Percentiles rank a stretch among this genome's conserved stretches.
These are phyloP conservation scores for Leucogyrophana mollusca DNA, from an alignment of 768 basidiomycete genomes.

Conservation along the genomic window DNA sequence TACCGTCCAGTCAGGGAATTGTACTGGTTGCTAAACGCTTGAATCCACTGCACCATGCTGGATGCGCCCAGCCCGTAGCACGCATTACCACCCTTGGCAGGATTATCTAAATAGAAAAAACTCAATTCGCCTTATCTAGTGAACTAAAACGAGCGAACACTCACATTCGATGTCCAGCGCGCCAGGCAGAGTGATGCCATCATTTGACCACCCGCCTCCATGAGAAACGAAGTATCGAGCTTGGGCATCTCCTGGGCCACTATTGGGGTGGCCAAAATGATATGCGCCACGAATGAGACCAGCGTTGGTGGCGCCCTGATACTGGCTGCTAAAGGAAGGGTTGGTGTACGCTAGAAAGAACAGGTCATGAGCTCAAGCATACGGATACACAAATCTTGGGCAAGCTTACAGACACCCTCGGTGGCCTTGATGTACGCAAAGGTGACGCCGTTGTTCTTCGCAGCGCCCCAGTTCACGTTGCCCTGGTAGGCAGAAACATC, in stretches of 20 bases:
- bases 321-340: conserved; percentile 42
- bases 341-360: conserved; percentile 24
- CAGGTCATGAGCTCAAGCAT: no score
- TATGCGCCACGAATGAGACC: conserved; percentile 36
- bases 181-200: conserved; percentile 38
- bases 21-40: conserved; percentile 56
- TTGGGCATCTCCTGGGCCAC: conserved; percentile 32
- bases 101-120: conserved; percentile 37
- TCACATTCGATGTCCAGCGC: conserved; percentile 38
- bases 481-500: conserved; percentile 50
- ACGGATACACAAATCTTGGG: no score
- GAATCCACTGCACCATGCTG: conserved; percentile 56
- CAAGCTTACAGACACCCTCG: conserved; percentile 45
- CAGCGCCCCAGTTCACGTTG: conserved; percentile 45
- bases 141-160: not conserved
- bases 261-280: conserved; percentile 34
- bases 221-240: conserved; percentile 35
- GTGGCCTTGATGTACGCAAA: conserved; percentile 64
- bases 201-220: conserved; percentile 34
- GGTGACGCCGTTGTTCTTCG: conserved; percentile 45
- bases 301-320: conserved; percentile 29
- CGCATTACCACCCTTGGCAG: conserved; percentile 35
- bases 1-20: conserved; percentile 42
- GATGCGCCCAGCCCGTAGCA: conserved; percentile 52
- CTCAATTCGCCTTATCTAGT: no score